These are phyloP conservation scores for Trametes coccinea DNA, from an alignment of 768 basidiomycete genomes.

Conservation along the genomic window DNA sequence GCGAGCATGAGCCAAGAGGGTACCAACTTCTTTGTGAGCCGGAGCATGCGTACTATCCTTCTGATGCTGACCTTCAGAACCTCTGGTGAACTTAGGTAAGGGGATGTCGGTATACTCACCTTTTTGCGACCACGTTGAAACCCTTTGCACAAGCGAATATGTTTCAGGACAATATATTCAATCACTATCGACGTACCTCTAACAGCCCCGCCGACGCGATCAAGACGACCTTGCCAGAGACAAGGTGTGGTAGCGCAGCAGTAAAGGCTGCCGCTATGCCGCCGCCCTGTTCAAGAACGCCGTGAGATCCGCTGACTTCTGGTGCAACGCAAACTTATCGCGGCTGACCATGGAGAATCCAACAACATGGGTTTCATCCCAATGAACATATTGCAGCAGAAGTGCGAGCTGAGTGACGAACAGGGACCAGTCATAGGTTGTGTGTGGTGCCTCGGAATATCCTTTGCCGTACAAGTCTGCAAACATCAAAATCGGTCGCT, in stretches of 20 bases:
- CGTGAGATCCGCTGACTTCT: too few relatives aligned
- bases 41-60: background rate
- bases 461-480: conserved; percentile 82
- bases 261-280: conserved; percentile 71
- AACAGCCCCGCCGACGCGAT: conserved; percentile 60
- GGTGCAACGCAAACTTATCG: too few relatives aligned
- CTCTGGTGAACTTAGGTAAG: too few relatives aligned
- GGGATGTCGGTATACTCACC: too few relatives aligned
- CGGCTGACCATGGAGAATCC: conserved; percentile 74
- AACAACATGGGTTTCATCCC: conserved; percentile 63
- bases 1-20: background rate
- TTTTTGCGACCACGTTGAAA: too few relatives aligned
- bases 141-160: too few relatives aligned
- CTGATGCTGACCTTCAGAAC: too few relatives aligned
- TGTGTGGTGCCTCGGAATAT: conserved; percentile 77
- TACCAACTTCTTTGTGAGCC: conserved; percentile 9
- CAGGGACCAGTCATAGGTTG: conserved; percentile 58
- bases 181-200: conserved; percentile 38
- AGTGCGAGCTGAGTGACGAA: conserved; percentile 76
- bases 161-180: background rate
- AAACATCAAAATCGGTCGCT: background rate
- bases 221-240: conserved; percentile 61
- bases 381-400: conserved; percentile 74
- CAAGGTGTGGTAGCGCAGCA: conserved; percentile 66
- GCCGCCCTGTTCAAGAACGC: conserved; percentile 52